phyloP scores from a whole-genome alignment of 78 protist genomes.

The Tieghemostelium lacteum region DNA sequence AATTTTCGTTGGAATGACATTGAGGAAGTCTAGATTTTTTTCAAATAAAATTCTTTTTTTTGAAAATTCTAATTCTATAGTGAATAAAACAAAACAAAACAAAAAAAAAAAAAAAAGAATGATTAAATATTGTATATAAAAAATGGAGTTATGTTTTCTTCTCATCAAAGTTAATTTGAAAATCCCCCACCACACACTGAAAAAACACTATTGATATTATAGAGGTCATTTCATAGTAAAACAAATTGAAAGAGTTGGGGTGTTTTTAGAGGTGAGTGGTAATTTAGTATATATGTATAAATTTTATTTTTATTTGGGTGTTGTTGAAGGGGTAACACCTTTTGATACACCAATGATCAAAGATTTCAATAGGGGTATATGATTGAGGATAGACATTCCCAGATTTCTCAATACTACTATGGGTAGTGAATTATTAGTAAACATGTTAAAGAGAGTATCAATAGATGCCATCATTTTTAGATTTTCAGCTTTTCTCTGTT shows the following conservation, averaged over 20 bases:
- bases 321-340: no score
- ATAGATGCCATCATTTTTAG: conserved; percentile 35
- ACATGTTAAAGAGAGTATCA: conserved; percentile 51
- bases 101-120: no score
- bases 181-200: neutral
- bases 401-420: conserved; percentile 22
- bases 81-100: neutral
- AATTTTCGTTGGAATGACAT: no score
- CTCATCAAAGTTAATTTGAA: neutral
- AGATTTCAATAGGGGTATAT: conserved; percentile 25
- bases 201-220: no score
- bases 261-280: neutral
- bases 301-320: neutral
- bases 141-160: neutral
- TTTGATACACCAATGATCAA: neutral
- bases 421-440: conserved; percentile 16
- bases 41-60: no score
- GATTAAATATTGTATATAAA: neutral
- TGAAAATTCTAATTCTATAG: neutral
- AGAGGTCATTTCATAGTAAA: no score
- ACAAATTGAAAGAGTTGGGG: no score
- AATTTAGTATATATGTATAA: neutral
- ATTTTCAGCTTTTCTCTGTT: conserved; percentile 51
- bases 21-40: no score
- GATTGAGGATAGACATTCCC: conserved; percentile 44